Percentiles rank a stretch among this genome's conserved stretches.
Evolutionary conservation across 768 basidiomycete genomes (phyloP).

Genomic region (Collybia sp.): DNA sequence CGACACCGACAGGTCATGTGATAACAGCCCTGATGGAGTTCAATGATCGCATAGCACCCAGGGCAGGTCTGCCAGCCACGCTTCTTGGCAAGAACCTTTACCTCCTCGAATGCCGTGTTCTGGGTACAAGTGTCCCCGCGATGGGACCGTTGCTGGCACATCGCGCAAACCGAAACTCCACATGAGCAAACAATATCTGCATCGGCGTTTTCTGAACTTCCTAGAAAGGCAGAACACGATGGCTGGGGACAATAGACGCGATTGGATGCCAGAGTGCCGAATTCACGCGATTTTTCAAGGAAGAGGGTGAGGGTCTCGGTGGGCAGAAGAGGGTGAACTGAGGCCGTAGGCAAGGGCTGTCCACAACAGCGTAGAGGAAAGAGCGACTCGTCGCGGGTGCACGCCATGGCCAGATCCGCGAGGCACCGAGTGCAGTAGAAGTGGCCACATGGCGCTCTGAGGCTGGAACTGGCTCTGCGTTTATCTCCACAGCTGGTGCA

Average conservation of each 20-base stretch:
- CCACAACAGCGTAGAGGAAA: conserved; percentile 38
- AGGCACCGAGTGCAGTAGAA: conserved; percentile 30
- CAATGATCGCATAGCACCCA: conserved; percentile 49
- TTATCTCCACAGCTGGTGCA: conserved; percentile 13
- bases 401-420: conserved; percentile 23
- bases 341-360: conserved; percentile 17
- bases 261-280: conserved; percentile 1
- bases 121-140: conserved; percentile 31
- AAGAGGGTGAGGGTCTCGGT: conserved; percentile 1
- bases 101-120: conserved; percentile 34
- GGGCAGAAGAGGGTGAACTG: conserved; percentile 4
- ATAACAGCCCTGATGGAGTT: conserved; percentile 53
- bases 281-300: conserved; percentile 9
- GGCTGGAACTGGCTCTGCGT: conserved; percentile 1
- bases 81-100: conserved; percentile 38
- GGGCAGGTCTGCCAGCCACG: conserved; percentile 63
- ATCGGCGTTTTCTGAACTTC: conserved; percentile 14
- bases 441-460: conserved; percentile 31
- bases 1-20: conserved; percentile 63
- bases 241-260: conserved; percentile 6
- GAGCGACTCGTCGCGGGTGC: conserved; percentile 32
- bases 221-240: conserved; percentile 31
- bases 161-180: conserved; percentile 31
- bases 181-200: conserved; percentile 35
- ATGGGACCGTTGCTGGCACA: conserved; percentile 47